Base-by-base conservation (phyloP, 2,329 filamentous ascomycete genomes). In the Ophiostoma angusticollis region DNA sequence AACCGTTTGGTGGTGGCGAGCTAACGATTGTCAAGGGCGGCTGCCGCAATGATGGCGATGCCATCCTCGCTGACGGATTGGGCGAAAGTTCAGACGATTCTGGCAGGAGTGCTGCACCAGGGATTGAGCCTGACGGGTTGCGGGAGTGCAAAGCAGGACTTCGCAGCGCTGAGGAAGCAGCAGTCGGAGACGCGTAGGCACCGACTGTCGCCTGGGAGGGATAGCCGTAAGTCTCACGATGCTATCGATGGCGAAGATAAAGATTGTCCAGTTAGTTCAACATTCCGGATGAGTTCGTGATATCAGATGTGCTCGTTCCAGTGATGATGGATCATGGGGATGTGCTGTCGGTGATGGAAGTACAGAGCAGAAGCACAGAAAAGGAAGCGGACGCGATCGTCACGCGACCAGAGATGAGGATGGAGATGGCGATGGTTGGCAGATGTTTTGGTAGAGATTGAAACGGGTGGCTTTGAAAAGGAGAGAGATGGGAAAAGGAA, bases 171-270 rank as follows among this genome's bases (percentile, higher is more conserved):
- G 65, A 66, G 16, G 58, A 58, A 18, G 62, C 52, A 39, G 58
- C 53, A 28, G 63, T 57, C 25, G 70, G 67, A 33, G 70, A 72
- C 37, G 62, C 61, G 53, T 69, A 68, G 49, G 54, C 55, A 44
- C 71, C 67, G 45, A 55, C 52, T 17, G 58, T 49, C 35, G 54
- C 47, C 46, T 57, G 51, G 30, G 63, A 47, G 23, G 63, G 52
- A 54, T 71, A 69, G 40, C 53, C 56, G 58, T 72, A 72, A 23
- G 63, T 54, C 48, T 74, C 70, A 53, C 63, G 68, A 52, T 58
- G 55, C 68, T 72, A 53, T 49, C 47, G 49, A 44, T 41, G 45
- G 22, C 12, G 33, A 28, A 22, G 34, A 29, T 31, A 31, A 27
- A 43, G 24, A 39, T 31, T 44, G 45, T 36, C 35, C 37, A 8